Percentiles rank a stretch among this genome's conserved stretches.
Evolutionary conservation across 2,329 filamentous ascomycete genomes (phyloP).

Genomic region (Claviceps pusilla): DNA sequence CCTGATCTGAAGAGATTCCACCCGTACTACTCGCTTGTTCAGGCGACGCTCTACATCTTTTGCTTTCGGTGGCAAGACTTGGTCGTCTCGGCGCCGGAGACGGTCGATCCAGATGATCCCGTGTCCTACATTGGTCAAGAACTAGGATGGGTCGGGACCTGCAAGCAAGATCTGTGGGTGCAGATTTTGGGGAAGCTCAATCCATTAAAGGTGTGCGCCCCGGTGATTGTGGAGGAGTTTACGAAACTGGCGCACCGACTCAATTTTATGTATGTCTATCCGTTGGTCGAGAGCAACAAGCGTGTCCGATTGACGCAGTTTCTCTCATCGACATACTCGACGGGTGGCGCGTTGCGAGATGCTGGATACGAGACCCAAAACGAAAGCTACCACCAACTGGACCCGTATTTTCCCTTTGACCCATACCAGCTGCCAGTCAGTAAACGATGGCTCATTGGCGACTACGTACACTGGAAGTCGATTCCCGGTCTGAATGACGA

Average conservation of each 20-base stretch:
- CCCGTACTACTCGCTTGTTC: slow-evolving; percentile 75
- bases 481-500: slow-evolving; percentile 54
- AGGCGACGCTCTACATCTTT: slow-evolving; percentile 85
- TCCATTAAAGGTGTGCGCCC: slow-evolving; percentile 86
- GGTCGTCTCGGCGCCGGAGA: slow-evolving; percentile 45
- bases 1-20: slow-evolving; percentile 75
- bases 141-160: slow-evolving; percentile 59
- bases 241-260: slow-evolving; percentile 76
- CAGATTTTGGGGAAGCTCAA: slow-evolving; percentile 84
- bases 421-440: slow-evolving; percentile 83
- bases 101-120: slow-evolving; percentile 46
- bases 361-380: slow-evolving; percentile 36
- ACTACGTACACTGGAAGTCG: slow-evolving; percentile 69
- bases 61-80: slow-evolving; percentile 97
- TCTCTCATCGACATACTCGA: slow-evolving; percentile 40
- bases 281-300: slow-evolving; percentile 83
- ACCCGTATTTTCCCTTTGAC: slow-evolving; percentile 94
- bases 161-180: slow-evolving; percentile 58
- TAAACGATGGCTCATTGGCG: slow-evolving; percentile 70
- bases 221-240: slow-evolving; percentile 80
- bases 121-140: slow-evolving; percentile 52
- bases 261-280: slow-evolving; percentile 76
- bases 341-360: slow-evolving; percentile 39
- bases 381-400: slow-evolving; percentile 70
- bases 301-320: slow-evolving; percentile 65